Conservation (phyloP, 164 flowering plant species). For the Taxillus chinensis region DNA sequence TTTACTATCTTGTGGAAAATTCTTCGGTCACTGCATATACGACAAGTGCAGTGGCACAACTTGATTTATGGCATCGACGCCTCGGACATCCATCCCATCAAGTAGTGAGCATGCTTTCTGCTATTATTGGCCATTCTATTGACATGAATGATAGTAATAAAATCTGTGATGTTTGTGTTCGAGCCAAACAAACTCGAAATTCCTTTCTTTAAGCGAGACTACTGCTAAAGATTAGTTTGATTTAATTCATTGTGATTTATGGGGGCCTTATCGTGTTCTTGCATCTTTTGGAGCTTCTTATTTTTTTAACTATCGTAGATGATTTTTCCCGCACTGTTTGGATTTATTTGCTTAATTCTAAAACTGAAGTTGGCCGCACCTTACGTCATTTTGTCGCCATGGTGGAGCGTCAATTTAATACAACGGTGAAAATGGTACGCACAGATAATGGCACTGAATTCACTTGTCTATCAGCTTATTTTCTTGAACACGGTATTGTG, state of each 20-base stretch:
- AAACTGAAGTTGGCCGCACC: no score
- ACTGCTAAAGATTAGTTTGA: conserved; percentile 3
- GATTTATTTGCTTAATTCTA: no score
- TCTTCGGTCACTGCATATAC: no score
- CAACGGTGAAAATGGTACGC: not conserved
- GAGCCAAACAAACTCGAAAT: conserved; percentile 5
- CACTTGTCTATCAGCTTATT: not conserved
- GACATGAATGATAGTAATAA: not conserved
- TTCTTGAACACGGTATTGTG: not conserved
- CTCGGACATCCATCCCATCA: no score
- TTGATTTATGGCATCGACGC: no score
- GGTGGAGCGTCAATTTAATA: not conserved
- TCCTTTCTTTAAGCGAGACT: conserved; percentile 1
- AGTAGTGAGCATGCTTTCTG: no score
- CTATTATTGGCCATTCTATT: not conserved
- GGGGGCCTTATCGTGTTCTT: conserved; percentile 7
- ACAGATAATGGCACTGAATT: conserved; percentile 8
- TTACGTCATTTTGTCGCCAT: conserved; percentile 2
- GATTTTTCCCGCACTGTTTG: conserved; percentile 5
- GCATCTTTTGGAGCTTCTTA: not conserved
- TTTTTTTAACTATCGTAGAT: conserved; percentile 11
- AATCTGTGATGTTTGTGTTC: conserved; percentile 7
- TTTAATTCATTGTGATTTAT: conserved; percentile 8
- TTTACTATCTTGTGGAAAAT: no score
- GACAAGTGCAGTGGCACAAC: no score